Base-by-base conservation (phyloP, 768 basidiomycete species). In the Lactifluus rugatus region DNA sequence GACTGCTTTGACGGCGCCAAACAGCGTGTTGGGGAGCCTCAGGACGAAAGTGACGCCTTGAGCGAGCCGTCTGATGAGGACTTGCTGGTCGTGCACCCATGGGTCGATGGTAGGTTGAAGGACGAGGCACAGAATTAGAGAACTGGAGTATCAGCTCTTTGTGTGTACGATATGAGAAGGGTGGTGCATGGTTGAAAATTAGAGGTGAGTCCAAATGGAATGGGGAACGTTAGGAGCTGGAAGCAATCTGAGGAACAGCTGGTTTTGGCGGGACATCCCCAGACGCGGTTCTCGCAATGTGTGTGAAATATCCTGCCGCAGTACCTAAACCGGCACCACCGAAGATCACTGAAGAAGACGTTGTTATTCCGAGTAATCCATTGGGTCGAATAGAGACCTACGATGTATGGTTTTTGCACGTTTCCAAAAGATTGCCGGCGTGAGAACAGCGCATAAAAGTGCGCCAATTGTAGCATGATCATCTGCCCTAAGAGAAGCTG, bases 401-500 rank as follows among this genome's bases (percentile, higher is more conserved):
- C 88, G 65, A 63, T 89, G 81, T n/a, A 83, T 70, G 16, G 75
- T 67, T 34, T 71, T 74, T 32, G 85, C 86, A 53, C 78, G 77
- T 49, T 79, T 89, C 86, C 87, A 91, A 50, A 90, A 74, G 28
- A 89, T 52, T 2, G 87, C 84, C 3, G 89, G 84, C 4, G 77
- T 79, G 2, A 90, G 67, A 14, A 85, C 78, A 16, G 79, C 80
- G 56, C 76, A 78, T 21, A 92, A 70, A 48, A 90, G 65, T 19
- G 77, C 76, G 25, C 89, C 89, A 47, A 91, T 86, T 2, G 81
- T 88, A 21, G 86, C 78, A 66, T 88, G 83, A 68, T 91, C 89
- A 54, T 89, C 82, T 48, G 78, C 75, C 62, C 87, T 75, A 52
- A 87, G 70, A 21, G 79, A 75, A 42, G 74, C 72, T 14, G 76